Conservation (phyloP, 2,329 filamentous ascomycete species). For the Parastagonospora nodorum region DNA sequence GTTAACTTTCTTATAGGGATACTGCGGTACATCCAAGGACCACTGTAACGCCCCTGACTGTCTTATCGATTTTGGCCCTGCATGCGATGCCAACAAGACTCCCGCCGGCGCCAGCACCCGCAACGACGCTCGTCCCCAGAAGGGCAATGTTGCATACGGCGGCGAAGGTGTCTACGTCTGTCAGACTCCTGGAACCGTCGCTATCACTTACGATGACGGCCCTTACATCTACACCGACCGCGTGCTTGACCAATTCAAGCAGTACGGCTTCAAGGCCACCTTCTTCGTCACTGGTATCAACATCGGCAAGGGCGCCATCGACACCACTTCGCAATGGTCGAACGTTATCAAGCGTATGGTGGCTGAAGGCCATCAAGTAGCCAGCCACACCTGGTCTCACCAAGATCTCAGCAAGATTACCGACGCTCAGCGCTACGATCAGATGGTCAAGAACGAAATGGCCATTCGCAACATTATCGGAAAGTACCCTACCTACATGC, state of each 20-base stretch:
- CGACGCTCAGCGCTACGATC: conserved; percentile 51
- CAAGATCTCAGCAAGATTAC: conserved; percentile 54
- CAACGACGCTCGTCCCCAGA: conserved; percentile 56
- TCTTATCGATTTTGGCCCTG: conserved; percentile 62
- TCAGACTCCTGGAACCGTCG: conserved; percentile 60
- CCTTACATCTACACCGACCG: conserved; percentile 65
- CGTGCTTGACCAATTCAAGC: conserved; percentile 64
- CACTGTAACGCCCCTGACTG: conserved; percentile 67
- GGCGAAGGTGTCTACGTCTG: conserved; percentile 62
- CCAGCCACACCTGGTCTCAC: conserved; percentile 63
- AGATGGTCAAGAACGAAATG: conserved; percentile 61
- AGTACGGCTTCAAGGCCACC: conserved; percentile 64
- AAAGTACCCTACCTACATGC: conserved; percentile 61
- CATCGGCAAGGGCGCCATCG: conserved; percentile 62
- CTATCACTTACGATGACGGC: conserved; percentile 71
- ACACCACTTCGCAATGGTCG: conserved; percentile 53
- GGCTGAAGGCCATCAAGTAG: conserved; percentile 64
- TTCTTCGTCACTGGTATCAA: conserved; percentile 69
- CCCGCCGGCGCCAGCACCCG: conserved; percentile 61
- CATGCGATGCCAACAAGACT: conserved; percentile 63
- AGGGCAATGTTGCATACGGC: conserved; percentile 63
- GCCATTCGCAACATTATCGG: conserved; percentile 60
- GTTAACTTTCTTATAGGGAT: conserved; percentile 41
- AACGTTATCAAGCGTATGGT: conserved; percentile 61
- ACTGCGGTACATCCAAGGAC: conserved; percentile 58